Base-by-base conservation (phyloP, 2,329 filamentous ascomycete genomes). In the Penicillium carneum region DNA sequence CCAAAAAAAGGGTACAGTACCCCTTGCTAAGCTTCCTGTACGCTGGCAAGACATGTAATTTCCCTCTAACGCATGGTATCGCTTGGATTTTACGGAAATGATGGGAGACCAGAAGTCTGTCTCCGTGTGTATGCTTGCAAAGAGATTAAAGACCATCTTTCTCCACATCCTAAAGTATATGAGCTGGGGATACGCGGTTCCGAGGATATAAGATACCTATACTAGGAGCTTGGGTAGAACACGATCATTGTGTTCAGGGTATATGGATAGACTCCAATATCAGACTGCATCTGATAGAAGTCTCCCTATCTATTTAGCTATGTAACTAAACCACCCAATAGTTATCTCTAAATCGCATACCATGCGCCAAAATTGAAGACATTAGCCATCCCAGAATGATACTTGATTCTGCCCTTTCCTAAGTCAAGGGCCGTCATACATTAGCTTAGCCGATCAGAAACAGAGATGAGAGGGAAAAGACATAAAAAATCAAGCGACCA, bases 1-100 rank as follows among this genome's bases (percentile, higher is more conserved):
- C 36, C 29, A 63, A 23, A 45, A 53, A 34, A 26, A 46, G 11
- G 23, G 23, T 26, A 26, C 23, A 26, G 23, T 23, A 53, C n/a
- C 51, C 55, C 12, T 36, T 64, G 12, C 29, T 64, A n/a, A 18
- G 26, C 1, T 65, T 61, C 7, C 8, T 61, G 5, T 63, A 59
- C 31, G 47, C 48, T 4, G 53, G 56, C 0, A 60, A 64, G 18
- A 41, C 42, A 33, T 62, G 56, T 60, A 53, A n/a, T 26, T 31
- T 18, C 7, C 10, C 6, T 20, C 10, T 1, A 14, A 34, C 9
- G 1, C n/a, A 42, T 29, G 10, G 34, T 14, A 45, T 34, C 18
- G 18, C 50, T 18, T 34, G 7, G 10, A 14, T 43, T 20, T 33
- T 34, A 11, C 50, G 8, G 18, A n/a, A 42, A 42, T 36, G 11